Conservation (phyloP, 306 rosid species). For the Dryas drummondii region DNA sequence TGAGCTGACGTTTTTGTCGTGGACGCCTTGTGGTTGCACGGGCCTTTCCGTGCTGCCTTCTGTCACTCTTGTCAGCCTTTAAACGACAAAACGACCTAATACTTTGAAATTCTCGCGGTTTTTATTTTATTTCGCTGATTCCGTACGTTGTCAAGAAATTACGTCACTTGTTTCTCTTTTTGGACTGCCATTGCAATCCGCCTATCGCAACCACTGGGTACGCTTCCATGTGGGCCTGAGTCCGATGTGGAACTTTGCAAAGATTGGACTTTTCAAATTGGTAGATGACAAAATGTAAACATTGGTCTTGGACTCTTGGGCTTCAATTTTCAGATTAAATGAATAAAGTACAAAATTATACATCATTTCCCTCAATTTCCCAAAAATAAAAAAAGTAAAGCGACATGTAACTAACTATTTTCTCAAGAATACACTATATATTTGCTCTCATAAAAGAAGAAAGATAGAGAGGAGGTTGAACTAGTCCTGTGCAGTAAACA, state of each 20-base stretch:
- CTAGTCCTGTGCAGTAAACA: constrained; percentile 10
- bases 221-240: too few relatives aligned
- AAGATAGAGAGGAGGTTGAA: not conserved
- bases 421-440: not conserved
- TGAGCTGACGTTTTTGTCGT: constrained; percentile 11
- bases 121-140: not conserved
- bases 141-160: not conserved
- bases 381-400: not conserved
- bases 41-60: not conserved
- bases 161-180: not conserved
- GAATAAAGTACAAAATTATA: not conserved
- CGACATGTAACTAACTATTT: not conserved
- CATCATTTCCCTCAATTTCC: not conserved
- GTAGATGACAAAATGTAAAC: not conserved
- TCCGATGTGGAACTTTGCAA: too few relatives aligned
- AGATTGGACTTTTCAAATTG: not conserved
- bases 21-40: constrained; percentile 33
- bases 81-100: constrained; percentile 4
- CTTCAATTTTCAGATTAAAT: not conserved
- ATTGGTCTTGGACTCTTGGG: not conserved
- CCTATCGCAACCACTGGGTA: too few relatives aligned
- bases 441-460: not conserved
- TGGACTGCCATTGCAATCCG: not conserved
- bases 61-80: not conserved
- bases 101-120: not conserved